Evolutionary conservation across 306 rosid species (phyloP).

Genomic region (Rubus parviflorus): DNA sequence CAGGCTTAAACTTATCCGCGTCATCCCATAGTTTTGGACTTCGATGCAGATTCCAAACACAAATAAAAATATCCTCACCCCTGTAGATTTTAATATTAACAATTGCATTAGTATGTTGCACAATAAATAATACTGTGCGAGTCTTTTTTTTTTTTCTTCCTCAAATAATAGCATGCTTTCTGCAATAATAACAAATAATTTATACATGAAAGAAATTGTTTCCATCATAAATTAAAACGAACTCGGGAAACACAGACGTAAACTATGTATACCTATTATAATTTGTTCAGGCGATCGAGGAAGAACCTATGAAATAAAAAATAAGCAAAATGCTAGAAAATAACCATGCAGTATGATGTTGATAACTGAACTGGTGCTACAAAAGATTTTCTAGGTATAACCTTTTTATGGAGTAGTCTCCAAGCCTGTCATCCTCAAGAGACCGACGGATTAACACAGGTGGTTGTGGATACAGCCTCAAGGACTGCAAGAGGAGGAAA

Average conservation of each 20-base stretch:
- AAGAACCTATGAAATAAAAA: neutral
- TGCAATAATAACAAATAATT: neutral
- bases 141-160: neutral
- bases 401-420: conserved; percentile 79
- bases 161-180: neutral
- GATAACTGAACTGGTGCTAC: neutral
- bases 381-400: conserved; percentile 26
- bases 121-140: too few relatives aligned
- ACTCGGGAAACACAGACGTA: neutral
- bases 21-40: conserved; percentile 80
- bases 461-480: conserved; percentile 99
- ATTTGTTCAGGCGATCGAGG: neutral
- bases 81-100: conserved; percentile 47
- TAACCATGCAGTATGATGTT: neutral
- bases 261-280: neutral
- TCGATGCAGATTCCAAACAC: conserved; percentile 91
- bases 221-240: neutral
- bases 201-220: neutral
- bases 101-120: neutral
- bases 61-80: conserved; percentile 91
- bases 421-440: conserved; percentile 69
- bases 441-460: conserved; percentile 97
- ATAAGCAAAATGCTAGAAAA: neutral
- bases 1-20: conserved; percentile 84
- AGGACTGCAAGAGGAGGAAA: conserved; percentile 52